These are phyloP conservation scores for Colletotrichum sublineola DNA, from an alignment of 2,329 filamentous ascomycete species.

Conservation along the genomic window DNA sequence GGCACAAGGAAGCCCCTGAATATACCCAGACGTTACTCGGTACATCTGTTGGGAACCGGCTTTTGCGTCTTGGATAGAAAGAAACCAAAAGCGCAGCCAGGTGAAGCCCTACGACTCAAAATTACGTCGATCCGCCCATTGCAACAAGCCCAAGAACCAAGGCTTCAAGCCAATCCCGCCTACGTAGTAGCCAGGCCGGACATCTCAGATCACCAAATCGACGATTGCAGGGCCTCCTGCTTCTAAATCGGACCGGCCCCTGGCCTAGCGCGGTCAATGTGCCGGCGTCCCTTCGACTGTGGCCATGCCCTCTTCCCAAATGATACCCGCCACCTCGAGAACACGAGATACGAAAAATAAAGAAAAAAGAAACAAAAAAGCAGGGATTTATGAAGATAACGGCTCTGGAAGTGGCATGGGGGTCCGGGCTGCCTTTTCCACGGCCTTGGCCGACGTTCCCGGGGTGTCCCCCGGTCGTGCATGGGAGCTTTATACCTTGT, in stretches of 20 bases:
- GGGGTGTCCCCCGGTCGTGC: conserved; percentile 8
- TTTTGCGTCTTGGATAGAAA: neutral
- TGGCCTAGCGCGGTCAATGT: conserved; percentile 40
- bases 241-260: conserved; percentile 41
- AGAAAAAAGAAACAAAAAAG: conserved; percentile 28
- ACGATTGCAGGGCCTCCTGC: conserved; percentile 31
- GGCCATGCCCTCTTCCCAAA: neutral
- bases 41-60: neutral
- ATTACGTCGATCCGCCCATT: conserved; percentile 10
- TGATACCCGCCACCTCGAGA: conserved; percentile 33
- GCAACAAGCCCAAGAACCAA: neutral
- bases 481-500: neutral
- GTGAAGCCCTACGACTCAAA: conserved; percentile 6
- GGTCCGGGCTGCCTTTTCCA: conserved; percentile 14
- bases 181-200: conserved; percentile 12
- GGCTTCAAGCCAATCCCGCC: neutral
- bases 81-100: neutral
- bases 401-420: conserved; percentile 26
- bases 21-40: neutral
- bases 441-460: conserved; percentile 11
- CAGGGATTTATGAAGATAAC: conserved; percentile 38
- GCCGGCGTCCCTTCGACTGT: conserved; percentile 18
- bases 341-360: conserved; percentile 38
- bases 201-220: conserved; percentile 37
- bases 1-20: neutral